Base-by-base conservation (phyloP, 2,329 filamentous ascomycete species). In the Curvularia verruculosa region DNA sequence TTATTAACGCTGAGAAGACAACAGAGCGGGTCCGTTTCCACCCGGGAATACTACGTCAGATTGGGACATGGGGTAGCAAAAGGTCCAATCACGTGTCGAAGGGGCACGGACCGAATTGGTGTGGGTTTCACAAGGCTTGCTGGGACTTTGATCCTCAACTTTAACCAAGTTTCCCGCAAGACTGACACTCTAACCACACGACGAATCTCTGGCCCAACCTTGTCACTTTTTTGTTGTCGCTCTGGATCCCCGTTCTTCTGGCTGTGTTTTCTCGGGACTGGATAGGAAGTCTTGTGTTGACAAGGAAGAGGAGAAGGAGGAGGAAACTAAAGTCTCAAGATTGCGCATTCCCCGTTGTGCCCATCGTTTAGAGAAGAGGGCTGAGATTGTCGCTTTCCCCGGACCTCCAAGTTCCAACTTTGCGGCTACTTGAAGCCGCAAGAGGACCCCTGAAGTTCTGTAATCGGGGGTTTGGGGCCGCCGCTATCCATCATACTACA, bases 1-100 rank as follows among this genome's bases (percentile, higher is more conserved):
- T 31, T 24, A 46, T 26, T 31, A 29, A 54, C 39, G 50, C 51
- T 36, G 24, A 41, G n/a, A 21, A 4, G 34, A 34, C 13, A 19
- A 5, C 24, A n/a, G 52, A 5, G 40, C 41, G 34, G 47, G 51
- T 53, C 51, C 56, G 57, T 49, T 58, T 49, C 26, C 50, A 41
- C 34, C 24, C 40, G 36, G 26, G 26, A 29, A 6, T 9, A 29
- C 26, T 34, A 36, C 39, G 34, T 43, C 47, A 40, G 45, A 45
- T 34, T 23, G 24, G 24, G 37, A 45, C 45, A 44, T 29, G 26
- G 26, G 26, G 8, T 29, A 5, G 26, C 26, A 7, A 29, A 39
- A 49, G 45, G 34, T 44, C 41, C 13, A 43, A 47, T 59, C 57
- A 59, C 57, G 57, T 59, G 57, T 24, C 19, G 13, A 44, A 9